Evolutionary conservation across 306 rosid species (phyloP).

Genomic region (Prunus padus): DNA sequence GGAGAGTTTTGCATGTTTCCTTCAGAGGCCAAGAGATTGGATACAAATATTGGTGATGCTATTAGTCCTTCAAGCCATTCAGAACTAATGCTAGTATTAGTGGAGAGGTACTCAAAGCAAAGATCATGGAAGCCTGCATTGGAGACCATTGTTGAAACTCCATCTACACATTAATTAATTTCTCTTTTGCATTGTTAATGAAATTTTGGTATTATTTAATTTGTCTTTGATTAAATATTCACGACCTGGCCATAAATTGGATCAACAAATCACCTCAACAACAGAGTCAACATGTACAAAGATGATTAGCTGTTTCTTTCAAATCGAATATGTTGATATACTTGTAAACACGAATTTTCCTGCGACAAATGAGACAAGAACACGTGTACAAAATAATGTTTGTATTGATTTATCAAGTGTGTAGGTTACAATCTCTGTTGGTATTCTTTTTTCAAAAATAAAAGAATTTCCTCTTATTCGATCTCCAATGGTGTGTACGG

Average conservation of each 20-base stretch:
- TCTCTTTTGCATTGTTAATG: background rate
- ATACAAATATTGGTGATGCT: conserved; percentile 7
- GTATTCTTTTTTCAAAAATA: too few relatives aligned
- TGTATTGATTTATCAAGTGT: too few relatives aligned
- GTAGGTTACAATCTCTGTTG: too few relatives aligned
- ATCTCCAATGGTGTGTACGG: too few relatives aligned
- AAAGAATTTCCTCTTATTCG: too few relatives aligned
- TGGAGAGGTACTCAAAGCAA: conserved; percentile 56
- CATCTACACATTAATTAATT: conserved; percentile 16
- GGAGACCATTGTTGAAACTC: conserved; percentile 78
- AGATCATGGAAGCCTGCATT: conserved; percentile 89
- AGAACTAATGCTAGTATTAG: conserved; percentile 21
- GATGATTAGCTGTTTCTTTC: background rate
- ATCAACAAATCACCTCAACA: too few relatives aligned
- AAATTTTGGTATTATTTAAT: background rate
- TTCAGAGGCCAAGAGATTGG: conserved; percentile 42
- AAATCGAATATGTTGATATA: too few relatives aligned
- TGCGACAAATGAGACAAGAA: too few relatives aligned
- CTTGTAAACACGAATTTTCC: too few relatives aligned
- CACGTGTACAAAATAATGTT: too few relatives aligned
- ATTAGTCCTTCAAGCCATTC: conserved; percentile 10
- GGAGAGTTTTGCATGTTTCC: conserved; percentile 58
- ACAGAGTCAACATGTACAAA: too few relatives aligned
- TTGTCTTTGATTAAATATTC: background rate
- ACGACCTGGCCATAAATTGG: background rate